Evolutionary conservation across 441 rosid species (phyloP), one percentile per base, ranked within the genome.

Genomic region (Croton setiger): DNA sequence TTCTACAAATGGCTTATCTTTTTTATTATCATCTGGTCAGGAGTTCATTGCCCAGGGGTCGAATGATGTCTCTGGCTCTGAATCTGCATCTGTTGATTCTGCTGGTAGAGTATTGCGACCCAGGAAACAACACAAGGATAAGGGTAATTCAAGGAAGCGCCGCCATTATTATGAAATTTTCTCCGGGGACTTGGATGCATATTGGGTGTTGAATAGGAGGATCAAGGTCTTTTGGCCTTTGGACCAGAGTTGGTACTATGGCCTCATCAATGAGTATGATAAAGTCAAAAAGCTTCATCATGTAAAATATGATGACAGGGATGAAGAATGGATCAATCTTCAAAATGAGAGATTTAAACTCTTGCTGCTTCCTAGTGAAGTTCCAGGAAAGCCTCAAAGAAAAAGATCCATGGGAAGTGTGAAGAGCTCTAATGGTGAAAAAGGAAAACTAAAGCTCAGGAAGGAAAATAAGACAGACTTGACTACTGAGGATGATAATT

Each of bases 171-270:
- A 94, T 78, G 97, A 94, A 82, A 53, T 94, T 76, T 78, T 70
- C 35, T 82, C 81, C 10, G 82, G 82, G 52, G 87, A 92, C 73
- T 79, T 92, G 80, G 97, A 92, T 73, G 85, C 83, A 0, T 54
- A 75, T 12, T 90, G 97, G 96, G 85, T 86, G 41, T 67, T 94
- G 68, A 85, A 94, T 73, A 80, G 84, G 59, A 85, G 86, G 68
- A 92, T 94, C 57, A 94, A 92, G 76, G 91, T 94, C 48, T 87
- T 88, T 75, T 94, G 98, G 98, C 99, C 99, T 70, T 75, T 94
- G 86, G 99, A 92, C 74, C 75, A 88, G 85, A 81, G 73, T 62
- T 94, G 98, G 99, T 94, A 94, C 74, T 79, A 74, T 84, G 99
- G 99, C 60, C 90, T 88, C 64, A 85, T 92, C 58, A 84, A 80